phyloP scores from a whole-genome alignment of 495 filamentous ascomycete species.

The Aspergillus haitiensis region DNA sequence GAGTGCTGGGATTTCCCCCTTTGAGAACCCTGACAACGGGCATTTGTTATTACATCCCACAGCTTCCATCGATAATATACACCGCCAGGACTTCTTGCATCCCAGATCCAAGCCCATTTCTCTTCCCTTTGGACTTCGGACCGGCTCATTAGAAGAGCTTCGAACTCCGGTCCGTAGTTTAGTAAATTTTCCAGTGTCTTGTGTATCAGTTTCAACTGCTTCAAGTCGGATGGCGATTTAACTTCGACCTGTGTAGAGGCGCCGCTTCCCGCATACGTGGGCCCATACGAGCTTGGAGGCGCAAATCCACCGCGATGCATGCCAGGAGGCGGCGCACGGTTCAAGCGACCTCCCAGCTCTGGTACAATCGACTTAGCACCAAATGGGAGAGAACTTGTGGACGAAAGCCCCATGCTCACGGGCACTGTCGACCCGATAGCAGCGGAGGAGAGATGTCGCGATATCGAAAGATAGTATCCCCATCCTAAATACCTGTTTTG shows the following conservation, averaged over 20 bases:
- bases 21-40: conserved; percentile 27
- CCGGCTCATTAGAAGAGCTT: conserved; percentile 86
- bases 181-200: conserved; percentile 78
- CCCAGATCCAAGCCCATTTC: conserved; percentile 93
- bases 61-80: conserved; percentile 90
- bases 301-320: conserved; percentile 74
- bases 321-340: conserved; percentile 59
- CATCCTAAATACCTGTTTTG: conserved; percentile 87
- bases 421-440: conserved; percentile 60
- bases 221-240: conserved; percentile 72
- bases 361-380: conserved; percentile 72
- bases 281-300: conserved; percentile 70
- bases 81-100: conserved; percentile 74
- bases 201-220: conserved; percentile 81
- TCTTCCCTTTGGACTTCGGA: conserved; percentile 77
- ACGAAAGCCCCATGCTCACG: conserved; percentile 49
- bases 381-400: conserved; percentile 68
- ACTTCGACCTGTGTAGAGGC: conserved; percentile 69
- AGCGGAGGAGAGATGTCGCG: conserved; percentile 82
- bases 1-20: conserved; percentile 30
- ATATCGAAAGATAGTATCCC: conserved; percentile 79
- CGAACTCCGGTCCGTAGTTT: conserved; percentile 81
- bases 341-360: conserved; percentile 41
- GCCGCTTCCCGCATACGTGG: conserved; percentile 37
- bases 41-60: conserved; percentile 74